A percentile compares a stretch with the other conserved stretches of the same genome.
Conservation (phyloP, 75 land plant species). For the Cupressus sempervirens region DNA sequence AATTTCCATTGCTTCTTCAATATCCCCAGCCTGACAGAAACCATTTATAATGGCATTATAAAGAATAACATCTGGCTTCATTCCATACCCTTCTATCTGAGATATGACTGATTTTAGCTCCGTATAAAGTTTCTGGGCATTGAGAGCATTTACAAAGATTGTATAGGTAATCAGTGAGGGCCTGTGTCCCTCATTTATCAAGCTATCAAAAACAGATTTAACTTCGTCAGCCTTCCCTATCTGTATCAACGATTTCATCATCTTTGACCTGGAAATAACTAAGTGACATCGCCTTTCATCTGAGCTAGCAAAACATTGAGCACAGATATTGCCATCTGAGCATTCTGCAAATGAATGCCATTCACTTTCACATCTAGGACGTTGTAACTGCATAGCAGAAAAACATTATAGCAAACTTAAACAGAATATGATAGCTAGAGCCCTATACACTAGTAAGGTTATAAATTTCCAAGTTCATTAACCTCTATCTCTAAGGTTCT, state of each 20-base stretch:
- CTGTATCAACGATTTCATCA: slow-evolving; percentile 49
- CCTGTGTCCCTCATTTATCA: slow-evolving; percentile 56
- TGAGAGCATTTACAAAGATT: slow-evolving; percentile 43
- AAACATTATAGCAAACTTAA: not conserved
- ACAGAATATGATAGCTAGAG: not conserved
- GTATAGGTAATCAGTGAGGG: slow-evolving; percentile 66
- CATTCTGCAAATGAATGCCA: not conserved
- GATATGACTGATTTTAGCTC: slow-evolving; percentile 38
- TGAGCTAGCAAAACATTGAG: not conserved
- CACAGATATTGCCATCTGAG: slow-evolving; percentile 4
- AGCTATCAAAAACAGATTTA: slow-evolving; percentile 27
- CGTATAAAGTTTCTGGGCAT: slow-evolving; percentile 35
- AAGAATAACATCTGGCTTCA: slow-evolving; percentile 69
- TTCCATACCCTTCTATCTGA: slow-evolving; percentile 39
- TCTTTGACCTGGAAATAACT: slow-evolving; percentile 52
- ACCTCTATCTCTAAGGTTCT: not conserved
- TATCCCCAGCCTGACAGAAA: slow-evolving; percentile 60
- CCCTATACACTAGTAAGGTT: not conserved
- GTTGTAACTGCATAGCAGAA: not conserved
- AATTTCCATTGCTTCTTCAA: slow-evolving; percentile 52
- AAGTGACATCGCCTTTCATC: slow-evolving; percentile 23
- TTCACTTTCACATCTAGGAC: not conserved
- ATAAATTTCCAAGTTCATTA: not conserved
- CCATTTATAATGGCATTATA: slow-evolving; percentile 83
- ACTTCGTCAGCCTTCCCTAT: slow-evolving; percentile 44